These are phyloP conservation scores for Neurospora sp. DNA, from an alignment of 495 filamentous ascomycete genomes.

Conservation along the genomic window DNA sequence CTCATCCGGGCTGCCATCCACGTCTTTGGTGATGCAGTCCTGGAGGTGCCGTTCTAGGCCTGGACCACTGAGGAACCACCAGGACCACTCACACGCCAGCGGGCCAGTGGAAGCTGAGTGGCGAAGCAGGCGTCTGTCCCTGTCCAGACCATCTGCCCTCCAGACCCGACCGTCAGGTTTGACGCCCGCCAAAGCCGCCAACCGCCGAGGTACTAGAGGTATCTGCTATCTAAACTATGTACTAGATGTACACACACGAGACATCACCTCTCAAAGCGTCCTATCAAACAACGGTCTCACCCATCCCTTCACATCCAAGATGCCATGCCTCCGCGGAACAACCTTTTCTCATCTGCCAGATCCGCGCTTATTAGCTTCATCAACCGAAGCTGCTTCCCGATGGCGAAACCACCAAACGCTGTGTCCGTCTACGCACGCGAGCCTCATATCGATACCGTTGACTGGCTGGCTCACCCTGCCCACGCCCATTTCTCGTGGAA, in stretches of 20 bases:
- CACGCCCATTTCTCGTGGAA: not conserved
- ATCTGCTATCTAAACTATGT: not conserved
- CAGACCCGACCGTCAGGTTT: not conserved
- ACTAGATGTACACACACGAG: not conserved
- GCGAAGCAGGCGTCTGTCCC: not conserved
- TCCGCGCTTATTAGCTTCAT: not conserved
- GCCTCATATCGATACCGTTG: not conserved
- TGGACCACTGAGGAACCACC: not conserved
- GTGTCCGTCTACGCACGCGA: not conserved
- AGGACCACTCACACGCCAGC: not conserved
- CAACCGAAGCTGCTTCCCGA: not conserved
- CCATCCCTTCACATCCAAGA: not conserved
- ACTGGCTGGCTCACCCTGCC: not conserved
- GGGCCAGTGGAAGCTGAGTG: not conserved
- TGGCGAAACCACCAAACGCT: not conserved
- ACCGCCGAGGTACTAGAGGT: not conserved
- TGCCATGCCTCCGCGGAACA: not conserved
- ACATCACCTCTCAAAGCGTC: not conserved
- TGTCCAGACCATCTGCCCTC: not conserved
- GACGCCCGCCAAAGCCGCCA: not conserved
- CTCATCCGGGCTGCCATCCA: not conserved
- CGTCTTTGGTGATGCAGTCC: not conserved
- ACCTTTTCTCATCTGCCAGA: not conserved
- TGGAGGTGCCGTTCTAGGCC: not conserved
- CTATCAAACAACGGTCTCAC: not conserved